Base-by-base conservation (phyloP, 371 early-diverging fungal species). In the Phascolomyces articulosus region DNA sequence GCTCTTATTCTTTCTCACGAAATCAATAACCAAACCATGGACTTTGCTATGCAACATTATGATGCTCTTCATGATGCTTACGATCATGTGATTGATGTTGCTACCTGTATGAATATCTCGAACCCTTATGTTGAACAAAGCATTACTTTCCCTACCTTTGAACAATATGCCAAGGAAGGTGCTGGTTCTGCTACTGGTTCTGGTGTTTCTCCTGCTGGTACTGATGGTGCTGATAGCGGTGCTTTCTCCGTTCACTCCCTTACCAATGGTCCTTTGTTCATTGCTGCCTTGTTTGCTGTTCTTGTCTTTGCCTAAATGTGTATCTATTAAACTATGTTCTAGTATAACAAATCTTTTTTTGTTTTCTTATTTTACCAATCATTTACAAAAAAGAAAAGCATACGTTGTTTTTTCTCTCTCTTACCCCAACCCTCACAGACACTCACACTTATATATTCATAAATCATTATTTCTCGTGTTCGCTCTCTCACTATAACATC, bases 1-100 rank as follows among this genome's bases (percentile, higher is more conserved):
- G 80, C 73, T 66, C 73, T 80, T 60, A 79, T 80, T 18, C 66
- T 82, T 16, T 44, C 75, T 55, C 85, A 85, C 69, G 82, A 85
- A 74, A 74, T 85, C 60, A 73, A 79, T 58, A 82, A 85, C 69
- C 58, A 58, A 44, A 82, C 82, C 26, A 82, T 85, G 79, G 44
- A 60, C 2, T 48, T 80, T 40, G 77, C 80, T 27, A 44, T 80
- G 18, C 60, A 79, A 16, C 69, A 80, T 58, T 67, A 78, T 49
- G 73, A 77, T 51, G 69, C 67, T 23, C 78, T 85, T 57, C 60
- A 68, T 28, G 34, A 54, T 20, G 72, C 78, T 21, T 76, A 78
- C 65, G 78, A 71, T 62, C 73, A 78, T 29, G 72, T 82, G 11
- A 44, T 82, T 59, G 76, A 78, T 58, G 75, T 82, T 29, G 80